Evolutionary conservation across 1,284 basidiomycete species (phyloP).

Genomic region (Veloboletus limbatus): DNA sequence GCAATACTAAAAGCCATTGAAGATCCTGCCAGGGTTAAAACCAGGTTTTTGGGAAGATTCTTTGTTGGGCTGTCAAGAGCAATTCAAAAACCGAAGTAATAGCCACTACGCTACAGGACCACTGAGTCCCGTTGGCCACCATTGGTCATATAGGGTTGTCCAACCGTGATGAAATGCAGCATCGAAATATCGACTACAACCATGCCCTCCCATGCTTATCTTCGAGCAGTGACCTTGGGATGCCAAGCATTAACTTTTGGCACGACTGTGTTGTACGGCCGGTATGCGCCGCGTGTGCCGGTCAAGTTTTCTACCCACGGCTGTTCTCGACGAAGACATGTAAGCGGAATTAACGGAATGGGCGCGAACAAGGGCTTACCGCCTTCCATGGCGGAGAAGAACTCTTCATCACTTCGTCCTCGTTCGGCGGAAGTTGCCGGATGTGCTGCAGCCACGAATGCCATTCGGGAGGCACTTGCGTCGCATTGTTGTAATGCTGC

Average conservation of each 20-base stretch:
- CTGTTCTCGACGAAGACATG: constrained; percentile 43
- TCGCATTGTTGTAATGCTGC: constrained; percentile 86
- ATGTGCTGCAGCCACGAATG: constrained; percentile 94
- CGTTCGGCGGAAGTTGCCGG: constrained; percentile 72
- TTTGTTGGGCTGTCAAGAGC: no score
- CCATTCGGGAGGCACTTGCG: constrained; percentile 93
- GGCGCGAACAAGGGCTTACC: constrained; percentile 47
- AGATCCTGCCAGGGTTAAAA: no score
- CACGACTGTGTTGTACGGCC: constrained; percentile 80
- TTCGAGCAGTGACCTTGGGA: constrained; percentile 63
- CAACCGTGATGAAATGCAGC: neutral
- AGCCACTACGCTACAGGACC: no score
- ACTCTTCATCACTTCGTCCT: constrained; percentile 71
- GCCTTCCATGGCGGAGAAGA: constrained; percentile 77
- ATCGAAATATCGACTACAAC: neutral
- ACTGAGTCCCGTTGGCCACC: no score
- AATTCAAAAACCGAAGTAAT: no score
- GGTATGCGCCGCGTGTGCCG: constrained; percentile 86
- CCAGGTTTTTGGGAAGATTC: no score
- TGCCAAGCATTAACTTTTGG: constrained; percentile 86
- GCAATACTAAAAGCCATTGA: no score
- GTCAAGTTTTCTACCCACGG: constrained; percentile 85
- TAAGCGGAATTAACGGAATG: neutral
- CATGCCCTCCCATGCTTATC: constrained; percentile 12
- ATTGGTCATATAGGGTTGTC: no score